Evolutionary conservation across 768 basidiomycete species (phyloP).

Genomic region (Xerocomellus chrysenteron): DNA sequence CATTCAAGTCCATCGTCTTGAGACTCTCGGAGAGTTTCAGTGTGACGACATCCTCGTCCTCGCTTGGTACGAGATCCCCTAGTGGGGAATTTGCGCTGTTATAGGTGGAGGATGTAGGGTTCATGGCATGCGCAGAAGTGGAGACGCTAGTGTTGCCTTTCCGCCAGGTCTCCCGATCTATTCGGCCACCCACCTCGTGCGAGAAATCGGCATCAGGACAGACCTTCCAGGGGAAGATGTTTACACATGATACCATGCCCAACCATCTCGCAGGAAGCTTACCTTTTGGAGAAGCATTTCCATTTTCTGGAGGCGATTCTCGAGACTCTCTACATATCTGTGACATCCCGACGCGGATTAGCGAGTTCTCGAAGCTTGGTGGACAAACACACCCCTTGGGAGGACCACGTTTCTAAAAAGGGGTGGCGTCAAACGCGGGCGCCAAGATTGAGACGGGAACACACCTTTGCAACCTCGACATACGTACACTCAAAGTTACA

Average conservation of each 20-base stretch:
- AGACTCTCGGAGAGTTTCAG: slow-evolving; percentile 26
- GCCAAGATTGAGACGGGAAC: background rate
- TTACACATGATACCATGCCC: slow-evolving; percentile 1
- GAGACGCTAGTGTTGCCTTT: slow-evolving; percentile 13
- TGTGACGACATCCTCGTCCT: slow-evolving; percentile 27
- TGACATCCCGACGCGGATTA: background rate
- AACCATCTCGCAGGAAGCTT: background rate
- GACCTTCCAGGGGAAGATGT: slow-evolving; percentile 41
- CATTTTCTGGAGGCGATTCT: slow-evolving; percentile 62
- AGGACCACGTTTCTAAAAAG: slow-evolving; percentile 40
- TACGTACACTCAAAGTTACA: slow-evolving; percentile 55
- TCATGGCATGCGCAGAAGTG: slow-evolving; percentile 14
- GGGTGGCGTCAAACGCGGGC: background rate
- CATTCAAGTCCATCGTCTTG: slow-evolving; percentile 17
- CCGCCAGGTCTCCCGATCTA: slow-evolving; percentile 41
- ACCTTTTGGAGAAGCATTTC: slow-evolving; percentile 59
- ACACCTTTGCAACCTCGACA: slow-evolving; percentile 53
- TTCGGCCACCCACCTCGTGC: slow-evolving; percentile 50
- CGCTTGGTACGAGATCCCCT: slow-evolving; percentile 27
- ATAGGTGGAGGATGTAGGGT: slow-evolving; percentile 10
- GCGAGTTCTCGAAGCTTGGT: background rate
- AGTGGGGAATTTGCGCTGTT: slow-evolving; percentile 1
- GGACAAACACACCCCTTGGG: slow-evolving; percentile 31
- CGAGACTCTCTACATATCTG: slow-evolving; percentile 65
- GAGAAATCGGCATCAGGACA: slow-evolving; percentile 64